A percentile compares a stretch with the other conserved stretches of the same genome.
These are phyloP conservation scores for Termitomyces sp. DNA, from an alignment of 768 basidiomycete species.

Conservation along the genomic window DNA sequence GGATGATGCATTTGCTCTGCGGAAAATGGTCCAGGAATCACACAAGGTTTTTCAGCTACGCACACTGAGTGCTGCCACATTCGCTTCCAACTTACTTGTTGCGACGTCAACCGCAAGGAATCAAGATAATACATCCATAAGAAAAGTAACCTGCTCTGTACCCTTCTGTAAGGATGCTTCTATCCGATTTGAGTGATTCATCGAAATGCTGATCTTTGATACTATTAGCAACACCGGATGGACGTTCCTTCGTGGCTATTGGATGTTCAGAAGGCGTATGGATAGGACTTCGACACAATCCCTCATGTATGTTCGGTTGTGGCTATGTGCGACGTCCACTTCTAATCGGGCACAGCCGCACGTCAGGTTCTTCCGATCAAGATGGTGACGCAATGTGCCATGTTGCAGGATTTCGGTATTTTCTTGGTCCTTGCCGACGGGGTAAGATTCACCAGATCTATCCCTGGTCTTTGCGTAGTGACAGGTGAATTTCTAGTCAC, in stretches of 20 bases:
- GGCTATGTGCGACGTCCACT: no score
- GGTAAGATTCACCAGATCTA: conserved; percentile 27
- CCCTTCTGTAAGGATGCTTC: conserved; percentile 65
- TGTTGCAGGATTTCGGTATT: conserved; percentile 93
- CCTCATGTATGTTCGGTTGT: conserved; percentile 52
- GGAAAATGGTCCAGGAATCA: conserved; percentile 83
- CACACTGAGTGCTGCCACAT: conserved; percentile 82
- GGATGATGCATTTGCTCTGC: conserved; percentile 79
- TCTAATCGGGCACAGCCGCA: conserved; percentile 48
- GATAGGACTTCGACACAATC: conserved; percentile 91
- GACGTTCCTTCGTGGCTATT: conserved; percentile 81
- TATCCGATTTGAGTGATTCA: not conserved
- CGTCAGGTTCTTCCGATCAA: conserved; percentile 90
- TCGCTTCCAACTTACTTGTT: conserved; percentile 63
- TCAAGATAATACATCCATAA: conserved; percentile 62
- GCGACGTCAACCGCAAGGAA: conserved; percentile 45
- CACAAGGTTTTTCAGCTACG: conserved; percentile 92
- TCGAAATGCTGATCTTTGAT: not conserved
- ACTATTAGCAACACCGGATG: conserved; percentile 70
- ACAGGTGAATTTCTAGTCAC: conserved; percentile 38
- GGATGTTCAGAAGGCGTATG: conserved; percentile 96
- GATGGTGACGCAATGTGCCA: conserved; percentile 91
- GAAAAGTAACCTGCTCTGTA: conserved; percentile 90
- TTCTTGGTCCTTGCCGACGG: conserved; percentile 94
- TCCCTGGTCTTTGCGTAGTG: not conserved